Evolutionary conservation across 768 basidiomycete species (phyloP), one percentile per base, ranked within the genome.

Genomic region (Myochromella boudieri): DNA sequence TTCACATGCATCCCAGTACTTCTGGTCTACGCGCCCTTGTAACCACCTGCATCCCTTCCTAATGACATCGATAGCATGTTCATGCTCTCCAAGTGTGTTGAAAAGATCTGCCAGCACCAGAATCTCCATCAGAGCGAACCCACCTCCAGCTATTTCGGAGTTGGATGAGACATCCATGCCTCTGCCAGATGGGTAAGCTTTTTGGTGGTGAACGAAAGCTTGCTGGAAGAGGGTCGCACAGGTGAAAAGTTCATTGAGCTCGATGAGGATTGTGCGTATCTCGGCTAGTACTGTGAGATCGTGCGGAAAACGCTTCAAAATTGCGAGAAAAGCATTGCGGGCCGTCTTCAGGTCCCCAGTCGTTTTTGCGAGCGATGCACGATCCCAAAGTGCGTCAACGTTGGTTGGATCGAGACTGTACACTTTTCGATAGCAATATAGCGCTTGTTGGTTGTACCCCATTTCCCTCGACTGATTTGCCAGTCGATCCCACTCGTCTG

Each of bases 351-450:
- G 68, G 28, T 91, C 84, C 2, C 83, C 84, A 24, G 84, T 78
- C 53, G 89, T 83, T 55, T 85, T 85, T 1, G 91, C 85, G 10
- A 95, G 75, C 4, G 79, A 74, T 0, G 93, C 92, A 1, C 92
- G 80, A 55, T 97, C 94, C 91, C 91, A 97, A 12, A 92, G 75
- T 3, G 90, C 87, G 48, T 88, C 84, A 12, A 90, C 79, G 53
- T 97, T 94, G 6, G 76, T 74, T 1, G 90, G 87, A 59, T 95
- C 86, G 18, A 89, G 70, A 47, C 77, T 82, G 56, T 85, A 78
- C 1, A 89, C 80, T 60, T 97, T 95, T 0, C 86, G 76, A 60
- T 89, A 91, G 60, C 95, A 98, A 60, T 97, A 97, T 27, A 97
- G 63, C 2, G 92, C 91, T 64, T 97, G 93, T 48, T 93, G 87